phyloP scores from a whole-genome alignment of 1,139 yeast genomes.

The Candida sanyaensis region DNA sequence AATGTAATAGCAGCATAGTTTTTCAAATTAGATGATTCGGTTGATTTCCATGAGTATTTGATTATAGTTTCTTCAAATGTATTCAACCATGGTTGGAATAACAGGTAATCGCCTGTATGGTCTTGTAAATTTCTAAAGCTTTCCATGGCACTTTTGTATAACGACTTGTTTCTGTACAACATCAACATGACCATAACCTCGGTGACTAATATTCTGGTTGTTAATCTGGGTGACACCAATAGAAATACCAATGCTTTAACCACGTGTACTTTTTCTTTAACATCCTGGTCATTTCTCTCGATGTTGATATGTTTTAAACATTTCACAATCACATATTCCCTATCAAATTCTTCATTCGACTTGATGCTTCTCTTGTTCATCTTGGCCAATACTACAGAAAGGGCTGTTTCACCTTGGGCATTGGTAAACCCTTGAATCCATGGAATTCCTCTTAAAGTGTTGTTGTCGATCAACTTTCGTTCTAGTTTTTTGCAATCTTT shows the following conservation, averaged over 20 bases:
- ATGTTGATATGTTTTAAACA: slow-evolving; percentile 34
- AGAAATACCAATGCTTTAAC: slow-evolving; percentile 40
- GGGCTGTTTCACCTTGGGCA: slow-evolving; percentile 48
- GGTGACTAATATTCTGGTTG: slow-evolving; percentile 45
- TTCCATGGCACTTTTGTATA: slow-evolving; percentile 31
- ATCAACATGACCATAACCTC: slow-evolving; percentile 43
- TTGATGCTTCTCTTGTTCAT: slow-evolving; percentile 46
- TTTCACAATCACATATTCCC: slow-evolving; percentile 39
- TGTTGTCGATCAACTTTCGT: slow-evolving; percentile 30
- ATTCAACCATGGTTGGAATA: slow-evolving; percentile 46
- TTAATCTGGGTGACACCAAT: slow-evolving; percentile 40
- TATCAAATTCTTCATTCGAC: slow-evolving; percentile 47
- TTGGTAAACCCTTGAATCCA: slow-evolving; percentile 38
- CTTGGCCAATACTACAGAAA: slow-evolving; percentile 40
- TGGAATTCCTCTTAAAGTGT: slow-evolving; percentile 19
- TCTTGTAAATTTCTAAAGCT: slow-evolving; percentile 39
- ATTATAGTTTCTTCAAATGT: slow-evolving; percentile 39
- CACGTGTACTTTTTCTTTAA: slow-evolving; percentile 31
- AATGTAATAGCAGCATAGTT: slow-evolving; percentile 49
- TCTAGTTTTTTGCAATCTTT: slow-evolving; percentile 40
- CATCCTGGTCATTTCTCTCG: slow-evolving; percentile 14
- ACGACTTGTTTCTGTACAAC: slow-evolving; percentile 26
- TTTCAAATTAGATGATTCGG: slow-evolving; percentile 23
- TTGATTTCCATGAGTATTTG: slow-evolving; percentile 17
- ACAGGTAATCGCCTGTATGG: slow-evolving; percentile 33